A percentile compares a stretch with the other conserved stretches of the same genome.
phyloP scores from a whole-genome alignment of 1,284 basidiomycete species.

The Melampsora americana region DNA sequence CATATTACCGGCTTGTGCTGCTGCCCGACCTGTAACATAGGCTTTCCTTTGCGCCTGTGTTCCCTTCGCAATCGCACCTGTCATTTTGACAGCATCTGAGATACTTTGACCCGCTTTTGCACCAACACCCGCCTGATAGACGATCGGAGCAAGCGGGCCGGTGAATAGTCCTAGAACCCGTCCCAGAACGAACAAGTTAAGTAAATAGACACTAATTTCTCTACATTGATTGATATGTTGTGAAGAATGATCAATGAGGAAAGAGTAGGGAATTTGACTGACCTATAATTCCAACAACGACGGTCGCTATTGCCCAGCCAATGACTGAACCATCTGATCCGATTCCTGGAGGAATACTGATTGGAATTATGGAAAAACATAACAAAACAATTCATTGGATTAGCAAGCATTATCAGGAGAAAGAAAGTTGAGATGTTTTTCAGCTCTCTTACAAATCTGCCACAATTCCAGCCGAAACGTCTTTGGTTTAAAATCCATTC shows the following conservation, averaged over 20 bases:
- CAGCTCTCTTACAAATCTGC: conserved; percentile 26
- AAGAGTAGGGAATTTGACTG: background rate
- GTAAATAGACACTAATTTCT: too few relatives aligned
- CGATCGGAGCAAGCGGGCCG: background rate
- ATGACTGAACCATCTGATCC: conserved; percentile 6
- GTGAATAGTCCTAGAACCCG: background rate
- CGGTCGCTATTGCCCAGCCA: conserved; percentile 30
- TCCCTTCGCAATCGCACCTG: background rate
- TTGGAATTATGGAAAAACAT: background rate
- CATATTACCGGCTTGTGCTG: background rate
- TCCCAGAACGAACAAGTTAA: too few relatives aligned
- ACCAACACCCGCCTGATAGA: background rate
- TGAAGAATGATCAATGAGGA: background rate
- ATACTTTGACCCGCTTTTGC: background rate
- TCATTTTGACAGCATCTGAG: background rate
- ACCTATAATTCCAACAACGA: conserved; percentile 17
- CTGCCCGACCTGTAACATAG: background rate
- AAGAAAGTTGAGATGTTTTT: background rate
- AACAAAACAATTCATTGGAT: background rate
- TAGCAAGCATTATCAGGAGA: background rate
- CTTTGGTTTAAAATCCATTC: background rate
- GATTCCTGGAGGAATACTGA: conserved; percentile 22
- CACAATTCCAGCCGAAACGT: conserved; percentile 28
- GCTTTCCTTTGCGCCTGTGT: background rate
- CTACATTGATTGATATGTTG: background rate